Evolutionary conservation across 2,329 filamentous ascomycete species (phyloP).

Genomic region (Hymenoscyphus fraxineus): DNA sequence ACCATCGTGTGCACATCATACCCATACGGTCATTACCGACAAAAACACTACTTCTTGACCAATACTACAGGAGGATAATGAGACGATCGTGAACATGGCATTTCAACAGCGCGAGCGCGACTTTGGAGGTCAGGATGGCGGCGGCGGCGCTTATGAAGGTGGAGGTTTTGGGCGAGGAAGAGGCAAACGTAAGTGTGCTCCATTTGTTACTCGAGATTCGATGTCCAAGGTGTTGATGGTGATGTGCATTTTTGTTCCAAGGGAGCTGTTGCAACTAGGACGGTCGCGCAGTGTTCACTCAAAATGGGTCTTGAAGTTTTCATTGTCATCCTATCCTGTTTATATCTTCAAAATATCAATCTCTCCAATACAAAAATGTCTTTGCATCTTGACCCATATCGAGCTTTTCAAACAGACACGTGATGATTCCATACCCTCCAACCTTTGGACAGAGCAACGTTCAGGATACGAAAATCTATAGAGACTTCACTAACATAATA

Average conservation of each 20-base stretch:
- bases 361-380: slow-evolving; percentile 2
- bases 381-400: slow-evolving; percentile 1
- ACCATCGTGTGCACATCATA: background rate
- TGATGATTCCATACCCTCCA: background rate
- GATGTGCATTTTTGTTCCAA: background rate
- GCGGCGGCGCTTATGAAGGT: slow-evolving; percentile 17
- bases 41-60: background rate
- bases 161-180: slow-evolving; percentile 29
- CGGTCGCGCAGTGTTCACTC: background rate
- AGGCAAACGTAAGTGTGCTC: slow-evolving; percentile 33
- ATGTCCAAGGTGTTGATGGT: background rate
- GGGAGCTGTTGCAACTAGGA: background rate
- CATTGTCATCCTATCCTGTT: background rate
- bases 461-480: background rate
- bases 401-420: background rate
- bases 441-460: background rate
- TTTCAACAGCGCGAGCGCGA: slow-evolving; percentile 36
- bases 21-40: background rate
- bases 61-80: slow-evolving; percentile 20
- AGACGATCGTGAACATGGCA: slow-evolving; percentile 30
- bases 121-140: slow-evolving; percentile 27
- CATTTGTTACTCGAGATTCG: background rate
- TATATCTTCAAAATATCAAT: background rate
- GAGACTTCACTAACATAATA: slow-evolving; percentile 4
- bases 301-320: background rate